These are phyloP conservation scores for Domatiomyces globalis DNA, from an alignment of 2,329 filamentous ascomycete species.

Conservation along the genomic window DNA sequence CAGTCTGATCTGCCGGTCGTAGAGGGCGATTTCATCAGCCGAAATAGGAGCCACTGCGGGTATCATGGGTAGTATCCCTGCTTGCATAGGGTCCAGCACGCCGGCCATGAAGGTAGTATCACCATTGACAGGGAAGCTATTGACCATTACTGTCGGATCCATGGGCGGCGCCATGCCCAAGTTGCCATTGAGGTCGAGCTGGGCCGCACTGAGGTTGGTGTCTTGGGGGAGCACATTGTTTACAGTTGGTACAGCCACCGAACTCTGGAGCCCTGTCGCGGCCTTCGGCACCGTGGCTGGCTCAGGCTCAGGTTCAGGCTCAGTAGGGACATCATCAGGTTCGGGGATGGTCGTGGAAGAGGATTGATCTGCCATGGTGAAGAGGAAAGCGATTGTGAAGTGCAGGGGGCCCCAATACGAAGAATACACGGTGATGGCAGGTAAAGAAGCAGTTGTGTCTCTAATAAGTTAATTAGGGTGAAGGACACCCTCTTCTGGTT, in stretches of 20 bases:
- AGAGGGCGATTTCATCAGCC: slow-evolving; percentile 89
- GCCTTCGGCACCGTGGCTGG: background rate
- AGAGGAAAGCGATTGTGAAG: background rate
- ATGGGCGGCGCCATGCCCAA: slow-evolving; percentile 2
- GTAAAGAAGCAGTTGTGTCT: too few relatives aligned
- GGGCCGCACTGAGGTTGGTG: too few relatives aligned
- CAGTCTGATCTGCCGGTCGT: slow-evolving; percentile 90
- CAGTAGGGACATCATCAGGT: too few relatives aligned
- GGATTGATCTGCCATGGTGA: background rate
- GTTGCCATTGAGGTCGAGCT: background rate
- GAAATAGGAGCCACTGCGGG: slow-evolving; percentile 11
- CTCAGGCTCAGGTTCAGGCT: too few relatives aligned
- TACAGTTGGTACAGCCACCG: background rate
- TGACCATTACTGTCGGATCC: background rate
- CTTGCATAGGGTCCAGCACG: background rate
- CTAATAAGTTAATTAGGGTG: too few relatives aligned
- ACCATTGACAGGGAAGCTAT: slow-evolving; percentile 11
- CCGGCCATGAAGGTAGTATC: background rate
- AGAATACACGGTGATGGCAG: too few relatives aligned
- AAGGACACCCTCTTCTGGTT: too few relatives aligned
- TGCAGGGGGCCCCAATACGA: too few relatives aligned
- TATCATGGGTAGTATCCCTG: background rate
- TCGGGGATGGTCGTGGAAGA: too few relatives aligned
- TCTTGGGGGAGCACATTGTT: background rate
- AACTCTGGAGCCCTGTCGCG: background rate